Base-by-base conservation (phyloP, 2,329 filamentous ascomycete species). In the Paecilomyces sp. region DNA sequence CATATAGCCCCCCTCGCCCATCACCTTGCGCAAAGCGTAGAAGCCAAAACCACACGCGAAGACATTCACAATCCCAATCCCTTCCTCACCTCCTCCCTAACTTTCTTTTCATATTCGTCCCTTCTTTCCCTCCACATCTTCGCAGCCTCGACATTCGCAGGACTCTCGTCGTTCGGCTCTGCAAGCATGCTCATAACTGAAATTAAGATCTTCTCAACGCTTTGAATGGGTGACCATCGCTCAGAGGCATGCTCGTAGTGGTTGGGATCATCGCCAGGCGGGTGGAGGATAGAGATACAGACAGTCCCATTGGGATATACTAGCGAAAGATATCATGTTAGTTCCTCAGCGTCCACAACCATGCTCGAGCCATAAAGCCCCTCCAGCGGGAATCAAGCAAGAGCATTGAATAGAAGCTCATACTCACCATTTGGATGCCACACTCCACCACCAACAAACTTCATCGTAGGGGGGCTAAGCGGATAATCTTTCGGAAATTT, bases 181-280 rank as follows among this genome's bases (percentile, higher is more conserved):
- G 92, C 92, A 54, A 97, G 85, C 92, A 97, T 97, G 77, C 91
- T 96, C 89, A 97, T 97, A 62, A 97, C 93, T 55, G 88, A 92
- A 60, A 97, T 92, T 66, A 97, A 82, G 67, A 97, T 97, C 82
- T 97, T 97, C 79, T 97, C 94, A 66, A 97, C 93, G 61, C 89
- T 94, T 79, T 97, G 94, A 63, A 97, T 96, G 12, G 93, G 93
- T 30, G 89, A 93, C 93, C 93, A 97, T 64, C 93, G 88, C 80
- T 97, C 94, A 1, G 89, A 92, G 7, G 94, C 93, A 68, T 93
- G 90, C 77, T 97, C 93, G 83, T 97, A 97, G 80, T 96, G 92
- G 79, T 97, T 97, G 58, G 94, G 94, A 76, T 97, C 93, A 78
- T 97, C 93, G 69, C 94, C 93, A 2, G 93, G 93, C 2, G 93